phyloP scores from a whole-genome alignment of 352 stramenopile species.

The Thraustochytrium striatum region DNA sequence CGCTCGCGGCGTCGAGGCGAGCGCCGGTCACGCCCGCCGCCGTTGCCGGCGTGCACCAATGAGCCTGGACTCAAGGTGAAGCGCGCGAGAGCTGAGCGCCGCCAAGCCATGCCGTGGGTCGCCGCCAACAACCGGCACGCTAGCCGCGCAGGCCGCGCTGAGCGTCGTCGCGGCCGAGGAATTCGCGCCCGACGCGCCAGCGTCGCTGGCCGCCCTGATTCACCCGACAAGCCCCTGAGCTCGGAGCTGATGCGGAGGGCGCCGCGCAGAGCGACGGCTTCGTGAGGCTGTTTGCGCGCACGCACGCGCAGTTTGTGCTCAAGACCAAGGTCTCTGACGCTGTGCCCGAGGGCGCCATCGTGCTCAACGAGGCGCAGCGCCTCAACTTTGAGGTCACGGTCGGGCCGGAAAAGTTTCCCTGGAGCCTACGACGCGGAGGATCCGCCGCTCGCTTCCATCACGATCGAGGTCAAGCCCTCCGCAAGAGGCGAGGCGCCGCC shows the following conservation, averaged over 20 bases:
- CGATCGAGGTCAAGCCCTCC: no score
- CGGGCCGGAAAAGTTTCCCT: slow-evolving; percentile 17
- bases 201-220: neutral
- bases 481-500: no score
- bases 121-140: slow-evolving; percentile 22
- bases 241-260: neutral
- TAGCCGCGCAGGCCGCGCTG: neutral
- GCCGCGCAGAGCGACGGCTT: neutral
- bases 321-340: neutral
- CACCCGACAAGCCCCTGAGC: neutral
- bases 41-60: no score
- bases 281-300: slow-evolving; percentile 4
- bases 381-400: slow-evolving; percentile 34
- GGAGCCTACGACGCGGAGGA: no score
- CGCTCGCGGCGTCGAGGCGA: no score
- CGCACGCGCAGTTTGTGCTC: slow-evolving; percentile 22
- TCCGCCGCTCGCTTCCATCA: no score
- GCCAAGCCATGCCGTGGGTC: slow-evolving; percentile 37
- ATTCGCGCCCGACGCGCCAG: neutral
- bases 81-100: no score
- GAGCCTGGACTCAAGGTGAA: no score
- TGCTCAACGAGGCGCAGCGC: slow-evolving; percentile 37
- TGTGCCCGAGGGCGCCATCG: neutral
- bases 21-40: no score
- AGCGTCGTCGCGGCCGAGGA: neutral